These are phyloP conservation scores for Mycena sanguinolenta DNA, from an alignment of 768 basidiomycete species.

Conservation along the genomic window DNA sequence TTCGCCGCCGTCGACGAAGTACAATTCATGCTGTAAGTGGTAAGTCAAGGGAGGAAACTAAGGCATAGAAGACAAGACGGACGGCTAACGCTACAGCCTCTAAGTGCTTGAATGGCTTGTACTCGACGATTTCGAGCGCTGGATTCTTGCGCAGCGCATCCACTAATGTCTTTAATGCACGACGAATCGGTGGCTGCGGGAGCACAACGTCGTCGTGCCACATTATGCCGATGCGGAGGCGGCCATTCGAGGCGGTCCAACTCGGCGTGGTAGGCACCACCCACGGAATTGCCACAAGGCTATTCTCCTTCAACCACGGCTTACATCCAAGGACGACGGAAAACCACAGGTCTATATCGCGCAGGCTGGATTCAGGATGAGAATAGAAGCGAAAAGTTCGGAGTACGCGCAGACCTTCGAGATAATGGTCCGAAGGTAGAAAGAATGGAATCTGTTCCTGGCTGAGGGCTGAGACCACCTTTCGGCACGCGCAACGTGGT, in stretches of 20 bases:
- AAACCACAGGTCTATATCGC: slow-evolving; percentile 50
- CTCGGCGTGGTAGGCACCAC: slow-evolving; percentile 16
- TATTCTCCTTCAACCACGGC: slow-evolving; percentile 58
- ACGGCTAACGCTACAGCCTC: slow-evolving; percentile 51
- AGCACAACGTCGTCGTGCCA: slow-evolving; percentile 52
- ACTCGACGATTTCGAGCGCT: slow-evolving; percentile 52
- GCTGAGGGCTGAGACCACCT: slow-evolving; percentile 53
- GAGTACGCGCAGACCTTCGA: slow-evolving; percentile 49
- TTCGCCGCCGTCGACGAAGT: slow-evolving; percentile 54
- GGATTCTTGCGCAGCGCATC: slow-evolving; percentile 49
- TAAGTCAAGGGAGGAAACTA: too few species aligned
- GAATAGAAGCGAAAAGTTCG: not conserved
- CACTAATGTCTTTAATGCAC: slow-evolving; percentile 55
- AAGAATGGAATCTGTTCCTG: slow-evolving; percentile 62
- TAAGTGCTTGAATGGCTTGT: slow-evolving; percentile 50
- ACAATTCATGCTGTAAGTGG: slow-evolving; percentile 48
- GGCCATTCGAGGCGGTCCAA: slow-evolving; percentile 43
- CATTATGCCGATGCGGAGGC: slow-evolving; percentile 48
- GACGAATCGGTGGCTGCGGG: slow-evolving; percentile 57
- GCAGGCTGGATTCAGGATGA: slow-evolving; percentile 35
- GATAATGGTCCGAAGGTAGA: slow-evolving; percentile 70
- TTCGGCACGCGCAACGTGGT: slow-evolving; percentile 62
- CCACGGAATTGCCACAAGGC: slow-evolving; percentile 47
- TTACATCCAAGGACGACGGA: slow-evolving; percentile 46
- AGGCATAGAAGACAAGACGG: slow-evolving; percentile 29